Evolutionary conservation across 2,329 filamentous ascomycete species (phyloP), one percentile per base, ranked within the genome.

Genomic region (Colletotrichum chrysophilum): DNA sequence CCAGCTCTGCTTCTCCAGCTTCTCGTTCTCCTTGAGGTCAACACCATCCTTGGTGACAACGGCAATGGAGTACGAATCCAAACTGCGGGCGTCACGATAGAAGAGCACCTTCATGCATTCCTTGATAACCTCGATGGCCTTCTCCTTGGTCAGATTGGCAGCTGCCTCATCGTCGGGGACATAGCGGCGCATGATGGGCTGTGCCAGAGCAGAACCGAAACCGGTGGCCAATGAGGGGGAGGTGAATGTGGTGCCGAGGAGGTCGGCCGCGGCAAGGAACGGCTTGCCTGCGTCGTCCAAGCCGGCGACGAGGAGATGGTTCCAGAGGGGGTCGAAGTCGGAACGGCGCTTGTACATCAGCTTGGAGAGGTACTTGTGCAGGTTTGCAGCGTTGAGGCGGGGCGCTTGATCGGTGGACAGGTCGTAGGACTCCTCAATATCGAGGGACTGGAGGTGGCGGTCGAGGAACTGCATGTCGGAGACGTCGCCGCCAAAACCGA

Each of bases 381-480:
- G 92, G 87, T 98, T 98, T 85, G 95, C 94, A 72, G 97, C 97
- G 84, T 94, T 95, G 81, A 99, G 93, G 79, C 88, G 86, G 56
- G 78, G 75, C 56, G 84, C 83, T 81, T 89, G 87, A 76, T 82
- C 86, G 62, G 82, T 84, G 76, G 82, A 85, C 78, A 81, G 83
- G 79, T 85, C 90, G 89, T 99, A 98, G 83, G 95, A 94, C 89
- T 98, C 96, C 84, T 94, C 91, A 85, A 97, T 95, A 84, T 94
- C 93, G 81, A 98, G 94, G 78, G 95, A 94, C 82, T 91, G 93
- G 80, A 99, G 93, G 82, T 98, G 92, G 80, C 97, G 93, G 91
- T 98, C 94, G 80, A 99, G 93, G 89, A 97, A 97, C 89, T 99
- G 97, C 97, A 99, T 98, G 89, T 99, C 97, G 78, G 95, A 98